Evolutionary conservation across 805 yeast species (phyloP).

Genomic region (Wickerhamiella sergipiensis): DNA sequence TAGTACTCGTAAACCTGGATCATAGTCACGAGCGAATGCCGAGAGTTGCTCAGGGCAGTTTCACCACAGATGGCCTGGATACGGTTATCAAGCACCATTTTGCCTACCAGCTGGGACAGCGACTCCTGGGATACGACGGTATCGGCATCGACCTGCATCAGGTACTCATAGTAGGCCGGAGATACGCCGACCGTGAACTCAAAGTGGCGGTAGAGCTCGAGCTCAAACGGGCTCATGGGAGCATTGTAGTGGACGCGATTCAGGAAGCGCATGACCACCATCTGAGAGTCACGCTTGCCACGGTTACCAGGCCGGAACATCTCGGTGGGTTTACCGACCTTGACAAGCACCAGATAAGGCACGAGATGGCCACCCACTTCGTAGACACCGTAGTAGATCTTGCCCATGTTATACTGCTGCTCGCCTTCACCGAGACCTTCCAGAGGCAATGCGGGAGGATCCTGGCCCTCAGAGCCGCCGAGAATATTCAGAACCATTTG

Average conservation of each 20-base stretch:
- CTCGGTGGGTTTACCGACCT: constrained; percentile 49
- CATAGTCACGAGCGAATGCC: constrained; percentile 39
- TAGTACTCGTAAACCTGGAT: constrained; percentile 53
- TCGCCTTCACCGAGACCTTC: constrained; percentile 48
- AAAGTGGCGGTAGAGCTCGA: constrained; percentile 39
- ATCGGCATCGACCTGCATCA: constrained; percentile 53
- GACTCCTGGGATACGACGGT: constrained; percentile 43
- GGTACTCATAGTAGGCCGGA: constrained; percentile 41
- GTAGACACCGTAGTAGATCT: constrained; percentile 45
- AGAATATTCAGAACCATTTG: constrained; percentile 43
- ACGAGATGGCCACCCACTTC: constrained; percentile 43
- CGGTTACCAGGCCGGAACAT: constrained; percentile 46
- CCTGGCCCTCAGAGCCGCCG: constrained; percentile 37
- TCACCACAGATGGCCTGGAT: constrained; percentile 53
- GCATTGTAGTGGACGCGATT: constrained; percentile 47
- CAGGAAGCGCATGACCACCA: constrained; percentile 45
- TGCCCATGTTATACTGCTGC: constrained; percentile 51
- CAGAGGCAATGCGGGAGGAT: constrained; percentile 39
- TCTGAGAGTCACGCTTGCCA: constrained; percentile 53
- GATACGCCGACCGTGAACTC: constrained; percentile 46
- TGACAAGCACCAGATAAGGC: constrained; percentile 42
- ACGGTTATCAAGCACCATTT: constrained; percentile 40
- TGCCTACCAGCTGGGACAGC: constrained; percentile 40
- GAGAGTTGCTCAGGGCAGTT: constrained; percentile 42
- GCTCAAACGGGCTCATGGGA: constrained; percentile 46